A percentile compares a stretch with the other conserved stretches of the same genome.
Conservation (phyloP, 176 grass and related monocot genomes). For the Rhynchospora breviuscula region DNA sequence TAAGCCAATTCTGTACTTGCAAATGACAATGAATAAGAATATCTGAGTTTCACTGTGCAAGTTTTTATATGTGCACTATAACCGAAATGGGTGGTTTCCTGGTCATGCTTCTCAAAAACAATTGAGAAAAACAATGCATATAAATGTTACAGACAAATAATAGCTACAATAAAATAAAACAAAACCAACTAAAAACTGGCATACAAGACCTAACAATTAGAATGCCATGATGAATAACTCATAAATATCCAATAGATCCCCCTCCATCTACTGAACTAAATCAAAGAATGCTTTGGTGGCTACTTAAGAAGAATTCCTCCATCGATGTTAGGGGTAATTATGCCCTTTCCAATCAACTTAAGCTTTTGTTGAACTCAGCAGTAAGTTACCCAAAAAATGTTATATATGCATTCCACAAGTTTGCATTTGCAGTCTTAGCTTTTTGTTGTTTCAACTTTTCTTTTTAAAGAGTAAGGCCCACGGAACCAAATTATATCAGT, state of each 20-base stretch:
- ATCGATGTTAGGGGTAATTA: neutral
- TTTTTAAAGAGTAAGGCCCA: conserved; percentile 1
- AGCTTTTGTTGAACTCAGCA: neutral
- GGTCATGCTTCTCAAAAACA: neutral
- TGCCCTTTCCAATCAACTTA: neutral
- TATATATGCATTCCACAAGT: neutral
- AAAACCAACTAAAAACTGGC: neutral
- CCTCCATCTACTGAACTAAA: neutral
- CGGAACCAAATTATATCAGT: neutral
- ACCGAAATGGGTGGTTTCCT: neutral
- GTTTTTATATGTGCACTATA: neutral
- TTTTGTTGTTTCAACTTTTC: neutral
- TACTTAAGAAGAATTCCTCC: neutral
- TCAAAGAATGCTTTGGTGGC: neutral
- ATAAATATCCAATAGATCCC: neutral
- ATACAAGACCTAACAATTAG: neutral
- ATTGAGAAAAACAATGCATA: neutral
- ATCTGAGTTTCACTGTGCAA: neutral
- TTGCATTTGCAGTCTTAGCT: neutral
- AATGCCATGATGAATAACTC: neutral
- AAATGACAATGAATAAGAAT: neutral
- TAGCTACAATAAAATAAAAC: neutral
- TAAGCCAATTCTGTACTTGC: neutral
- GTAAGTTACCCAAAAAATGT: neutral
- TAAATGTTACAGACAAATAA: neutral